These are phyloP conservation scores for Carnegiea gigantea DNA, from an alignment of 179 eudicot genomes.

Conservation along the genomic window DNA sequence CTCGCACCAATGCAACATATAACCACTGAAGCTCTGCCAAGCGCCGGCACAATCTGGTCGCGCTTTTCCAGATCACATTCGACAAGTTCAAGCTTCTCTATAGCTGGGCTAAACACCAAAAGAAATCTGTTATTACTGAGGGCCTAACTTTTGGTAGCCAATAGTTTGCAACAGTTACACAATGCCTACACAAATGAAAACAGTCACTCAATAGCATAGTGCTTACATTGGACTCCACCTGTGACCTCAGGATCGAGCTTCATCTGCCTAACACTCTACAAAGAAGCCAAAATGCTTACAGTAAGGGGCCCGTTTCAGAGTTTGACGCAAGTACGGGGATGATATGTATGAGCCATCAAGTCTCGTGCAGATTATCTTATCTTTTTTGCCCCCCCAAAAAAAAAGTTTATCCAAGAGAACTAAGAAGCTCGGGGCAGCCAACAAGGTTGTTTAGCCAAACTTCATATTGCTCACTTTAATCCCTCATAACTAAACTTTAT, in stretches of 20 bases:
- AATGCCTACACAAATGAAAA: neutral
- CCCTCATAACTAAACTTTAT: neutral
- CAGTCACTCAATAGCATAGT: neutral
- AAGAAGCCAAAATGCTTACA: neutral
- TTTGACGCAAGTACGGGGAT: neutral
- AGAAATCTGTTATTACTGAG: conserved; percentile 40
- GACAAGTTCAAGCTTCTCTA: conserved; percentile 88
- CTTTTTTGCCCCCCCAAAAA: neutral
- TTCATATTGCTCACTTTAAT: too few relatives aligned
- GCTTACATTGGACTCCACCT: conserved; percentile 57
- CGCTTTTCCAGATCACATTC: conserved; percentile 80
- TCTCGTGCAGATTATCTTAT: too few relatives aligned
- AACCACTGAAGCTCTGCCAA: conserved; percentile 72
- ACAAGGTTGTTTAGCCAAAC: too few relatives aligned
- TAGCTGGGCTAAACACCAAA: conserved; percentile 97
- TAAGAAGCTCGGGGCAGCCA: too few relatives aligned
- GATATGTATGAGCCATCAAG: neutral
- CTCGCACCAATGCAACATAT: conserved; percentile 95
- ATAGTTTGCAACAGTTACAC: neutral
- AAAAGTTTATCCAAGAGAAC: neutral
- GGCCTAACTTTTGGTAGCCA: neutral
- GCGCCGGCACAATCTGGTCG: conserved; percentile 58
- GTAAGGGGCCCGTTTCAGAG: neutral
- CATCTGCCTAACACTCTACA: conserved; percentile 73
- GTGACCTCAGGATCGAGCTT: conserved; percentile 42